Conservation (phyloP, 768 basidiomycete genomes). For the Brasilioporus rufonigricans region DNA sequence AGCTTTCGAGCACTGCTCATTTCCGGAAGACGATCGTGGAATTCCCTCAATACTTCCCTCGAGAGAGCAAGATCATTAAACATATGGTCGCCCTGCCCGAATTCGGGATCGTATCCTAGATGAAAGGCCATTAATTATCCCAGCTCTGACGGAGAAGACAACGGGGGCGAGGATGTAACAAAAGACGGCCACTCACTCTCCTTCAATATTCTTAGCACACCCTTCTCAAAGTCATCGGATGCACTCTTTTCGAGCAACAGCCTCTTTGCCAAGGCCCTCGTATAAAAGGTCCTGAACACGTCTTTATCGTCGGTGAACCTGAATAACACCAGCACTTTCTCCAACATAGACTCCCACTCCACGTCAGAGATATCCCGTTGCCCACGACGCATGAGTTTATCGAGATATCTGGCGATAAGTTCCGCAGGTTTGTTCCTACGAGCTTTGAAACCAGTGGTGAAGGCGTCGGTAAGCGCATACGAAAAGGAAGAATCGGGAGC, state of each 20-base stretch:
- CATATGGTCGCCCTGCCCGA: constrained; percentile 93
- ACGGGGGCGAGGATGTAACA: not conserved
- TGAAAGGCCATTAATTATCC: constrained; percentile 13
- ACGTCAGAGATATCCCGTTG: constrained; percentile 66
- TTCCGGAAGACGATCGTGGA: constrained; percentile 45
- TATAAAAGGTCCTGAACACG: constrained; percentile 91
- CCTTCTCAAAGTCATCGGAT: constrained; percentile 82
- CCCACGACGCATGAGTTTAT: constrained; percentile 83
- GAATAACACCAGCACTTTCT: constrained; percentile 71
- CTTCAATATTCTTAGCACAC: constrained; percentile 82
- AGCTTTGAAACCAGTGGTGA: constrained; percentile 69
- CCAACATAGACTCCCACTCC: constrained; percentile 61
- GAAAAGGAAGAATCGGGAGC: constrained; percentile 53
- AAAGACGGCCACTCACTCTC: constrained; percentile 50
- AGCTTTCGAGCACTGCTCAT: constrained; percentile 48
- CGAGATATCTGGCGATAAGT: constrained; percentile 89
- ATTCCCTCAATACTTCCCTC: constrained; percentile 67
- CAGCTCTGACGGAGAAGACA: not conserved
- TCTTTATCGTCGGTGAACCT: constrained; percentile 90
- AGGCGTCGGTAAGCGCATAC: constrained; percentile 71
- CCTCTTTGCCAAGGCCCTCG: constrained; percentile 83
- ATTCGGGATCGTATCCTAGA: constrained; percentile 91
- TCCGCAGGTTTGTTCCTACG: constrained; percentile 85
- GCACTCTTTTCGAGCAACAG: constrained; percentile 82
- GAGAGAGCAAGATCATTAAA: constrained; percentile 87